phyloP scores from a whole-genome alignment of 345 rosid species.

The Euphorbia tirucalli region DNA sequence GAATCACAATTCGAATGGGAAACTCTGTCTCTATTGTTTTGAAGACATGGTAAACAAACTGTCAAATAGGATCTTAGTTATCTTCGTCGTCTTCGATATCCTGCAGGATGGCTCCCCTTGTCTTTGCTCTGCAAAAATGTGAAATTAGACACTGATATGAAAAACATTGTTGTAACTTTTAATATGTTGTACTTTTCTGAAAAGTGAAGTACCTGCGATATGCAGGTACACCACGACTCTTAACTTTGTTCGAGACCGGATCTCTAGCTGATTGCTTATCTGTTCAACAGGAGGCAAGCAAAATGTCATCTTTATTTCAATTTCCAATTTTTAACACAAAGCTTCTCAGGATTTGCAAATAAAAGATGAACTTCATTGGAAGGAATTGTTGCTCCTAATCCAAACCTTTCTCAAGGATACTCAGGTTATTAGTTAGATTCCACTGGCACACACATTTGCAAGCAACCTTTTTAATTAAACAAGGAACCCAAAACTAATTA shows the following conservation, averaged over 20 bases:
- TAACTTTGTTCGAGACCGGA: not conserved
- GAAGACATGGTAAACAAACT: not conserved
- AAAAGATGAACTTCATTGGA: not conserved
- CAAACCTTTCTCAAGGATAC: not conserved
- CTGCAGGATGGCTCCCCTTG: conserved; percentile 1
- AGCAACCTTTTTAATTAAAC: not conserved
- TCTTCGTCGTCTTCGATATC: not conserved
- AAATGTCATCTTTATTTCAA: no score
- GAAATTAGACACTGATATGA: not conserved
- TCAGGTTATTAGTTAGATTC: not conserved
- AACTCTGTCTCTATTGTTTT: no score
- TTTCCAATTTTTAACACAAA: not conserved
- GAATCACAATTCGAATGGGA: not conserved
- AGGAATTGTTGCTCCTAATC: not conserved
- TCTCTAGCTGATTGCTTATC: not conserved
- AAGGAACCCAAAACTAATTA: not conserved
- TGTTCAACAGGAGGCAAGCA: not conserved
- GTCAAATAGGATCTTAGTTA: not conserved
- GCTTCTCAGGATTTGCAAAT: not conserved
- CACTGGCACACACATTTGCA: not conserved
- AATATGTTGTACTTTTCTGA: no score
- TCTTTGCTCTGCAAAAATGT: not conserved
- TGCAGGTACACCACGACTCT: not conserved
- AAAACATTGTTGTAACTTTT: not conserved
- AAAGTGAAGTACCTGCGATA: not conserved